phyloP scores from a whole-genome alignment of 352 stramenopile species.

The Pythium phragmiticola region DNA sequence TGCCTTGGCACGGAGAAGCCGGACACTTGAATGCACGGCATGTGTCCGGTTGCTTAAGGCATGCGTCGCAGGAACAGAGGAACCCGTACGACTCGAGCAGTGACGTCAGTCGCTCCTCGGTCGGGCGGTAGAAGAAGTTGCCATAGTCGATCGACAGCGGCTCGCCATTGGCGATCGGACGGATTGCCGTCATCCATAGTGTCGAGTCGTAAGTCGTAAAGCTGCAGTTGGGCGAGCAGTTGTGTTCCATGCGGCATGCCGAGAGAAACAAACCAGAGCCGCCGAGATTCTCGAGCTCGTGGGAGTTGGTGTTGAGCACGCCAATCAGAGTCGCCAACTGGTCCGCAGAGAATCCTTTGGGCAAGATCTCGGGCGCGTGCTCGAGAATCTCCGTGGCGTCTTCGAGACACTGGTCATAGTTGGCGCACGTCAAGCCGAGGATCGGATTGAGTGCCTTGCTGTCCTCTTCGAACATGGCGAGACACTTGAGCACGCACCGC shows the following conservation, averaged over 20 bases:
- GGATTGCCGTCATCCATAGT: slow-evolving; percentile 79
- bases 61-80: slow-evolving; percentile 59
- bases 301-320: slow-evolving; percentile 73
- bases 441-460: slow-evolving; percentile 43
- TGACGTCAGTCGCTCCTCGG: slow-evolving; percentile 50
- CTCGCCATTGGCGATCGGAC: slow-evolving; percentile 55
- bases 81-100: slow-evolving; percentile 69
- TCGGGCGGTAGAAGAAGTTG: slow-evolving; percentile 78
- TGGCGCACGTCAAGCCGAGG: slow-evolving; percentile 45
- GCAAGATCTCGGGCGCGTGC: slow-evolving; percentile 53
- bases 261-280: slow-evolving; percentile 72
- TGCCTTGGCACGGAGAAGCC: slow-evolving; percentile 25
- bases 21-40: slow-evolving; percentile 59
- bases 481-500: slow-evolving; percentile 65
- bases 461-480: slow-evolving; percentile 57
- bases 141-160: slow-evolving; percentile 77
- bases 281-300: slow-evolving; percentile 71
- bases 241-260: slow-evolving; percentile 75
- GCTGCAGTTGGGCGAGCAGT: slow-evolving; percentile 67
- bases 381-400: slow-evolving; percentile 45
- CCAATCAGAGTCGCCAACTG: slow-evolving; percentile 67
- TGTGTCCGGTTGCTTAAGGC: slow-evolving; percentile 44
- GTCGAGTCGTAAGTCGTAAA: slow-evolving; percentile 68
- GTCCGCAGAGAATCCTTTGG: slow-evolving; percentile 46
- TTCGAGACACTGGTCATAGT: slow-evolving; percentile 39